Evolutionary conservation across 306 rosid genomes (phyloP).

Genomic region (Parietaria judaica): DNA sequence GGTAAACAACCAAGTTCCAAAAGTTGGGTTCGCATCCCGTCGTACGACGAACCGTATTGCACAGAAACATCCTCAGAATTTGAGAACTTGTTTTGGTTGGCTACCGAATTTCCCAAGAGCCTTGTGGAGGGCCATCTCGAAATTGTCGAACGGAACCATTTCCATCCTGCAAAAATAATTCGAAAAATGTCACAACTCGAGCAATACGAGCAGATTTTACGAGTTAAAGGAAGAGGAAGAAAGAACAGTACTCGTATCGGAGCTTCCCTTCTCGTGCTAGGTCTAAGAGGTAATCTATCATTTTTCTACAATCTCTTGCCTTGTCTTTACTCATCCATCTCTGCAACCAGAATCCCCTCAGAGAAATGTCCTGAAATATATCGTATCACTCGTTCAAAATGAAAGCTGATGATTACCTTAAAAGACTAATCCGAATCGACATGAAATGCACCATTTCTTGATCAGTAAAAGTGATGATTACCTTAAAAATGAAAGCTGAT

Average conservation of each 20-base stretch:
- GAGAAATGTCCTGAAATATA: constrained; percentile 69
- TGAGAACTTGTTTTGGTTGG: constrained; percentile 89
- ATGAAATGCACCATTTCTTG: no score
- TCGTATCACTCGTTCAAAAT: no score
- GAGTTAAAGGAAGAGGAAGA: neutral
- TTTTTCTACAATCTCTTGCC: constrained; percentile 54
- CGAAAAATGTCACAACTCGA: neutral
- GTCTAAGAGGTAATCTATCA: constrained; percentile 74
- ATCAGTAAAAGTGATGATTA: constrained; percentile 11
- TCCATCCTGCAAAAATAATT: constrained; percentile 55
- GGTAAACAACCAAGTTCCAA: no score
- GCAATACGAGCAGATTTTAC: neutral
- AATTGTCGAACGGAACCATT: constrained; percentile 58
- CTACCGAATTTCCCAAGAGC: constrained; percentile 89
- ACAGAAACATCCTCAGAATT: constrained; percentile 30
- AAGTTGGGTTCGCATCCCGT: no score
- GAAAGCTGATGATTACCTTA: no score
- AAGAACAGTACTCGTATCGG: constrained; percentile 52
- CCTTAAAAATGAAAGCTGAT: constrained; percentile 90
- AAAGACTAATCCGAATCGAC: no score
- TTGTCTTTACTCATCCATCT: constrained; percentile 61
- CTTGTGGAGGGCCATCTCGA: constrained; percentile 59
- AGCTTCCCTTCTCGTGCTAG: constrained; percentile 61
- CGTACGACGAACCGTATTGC: no score
- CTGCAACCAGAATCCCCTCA: constrained; percentile 94